phyloP scores from a whole-genome alignment of 2,329 filamentous ascomycete genomes.

The Fusarium ramigenum region DNA sequence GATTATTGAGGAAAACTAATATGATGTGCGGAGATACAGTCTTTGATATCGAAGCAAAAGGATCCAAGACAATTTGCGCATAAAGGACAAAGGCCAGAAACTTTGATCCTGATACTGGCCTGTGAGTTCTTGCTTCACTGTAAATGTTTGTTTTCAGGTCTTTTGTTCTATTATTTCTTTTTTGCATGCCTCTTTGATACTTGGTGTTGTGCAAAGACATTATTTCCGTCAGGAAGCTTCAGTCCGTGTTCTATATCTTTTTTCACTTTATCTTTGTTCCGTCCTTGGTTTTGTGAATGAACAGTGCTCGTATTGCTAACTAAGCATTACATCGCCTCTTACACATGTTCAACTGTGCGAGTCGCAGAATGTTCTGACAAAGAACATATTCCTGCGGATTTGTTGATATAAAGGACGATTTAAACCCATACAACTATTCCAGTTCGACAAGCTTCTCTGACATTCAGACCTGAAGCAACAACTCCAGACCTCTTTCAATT shows the following conservation, averaged over 20 bases:
- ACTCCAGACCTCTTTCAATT: background rate
- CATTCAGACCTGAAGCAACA: background rate
- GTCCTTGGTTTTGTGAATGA: background rate
- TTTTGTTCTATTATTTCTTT: rapidly evolving
- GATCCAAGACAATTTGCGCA: rapidly evolving
- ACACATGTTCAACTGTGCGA: rapidly evolving
- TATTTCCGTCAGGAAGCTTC: rapidly evolving
- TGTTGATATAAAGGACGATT: background rate
- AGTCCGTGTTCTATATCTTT: background rate
- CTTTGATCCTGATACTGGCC: rapidly evolving
- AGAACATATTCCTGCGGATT: rapidly evolving
- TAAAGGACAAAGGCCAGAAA: background rate
- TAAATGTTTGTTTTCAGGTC: rapidly evolving
- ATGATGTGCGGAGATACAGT: rapidly evolving
- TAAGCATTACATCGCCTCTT: rapidly evolving
- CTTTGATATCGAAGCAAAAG: rapidly evolving
- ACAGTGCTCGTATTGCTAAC: background rate
- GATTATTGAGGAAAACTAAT: no score
- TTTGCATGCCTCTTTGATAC: no score
- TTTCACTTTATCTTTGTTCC: background rate
- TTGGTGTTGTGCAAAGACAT: rapidly evolving
- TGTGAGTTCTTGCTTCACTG: rapidly evolving
- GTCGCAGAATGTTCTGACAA: background rate
- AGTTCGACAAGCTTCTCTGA: rapidly evolving
- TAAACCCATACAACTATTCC: rapidly evolving